phyloP scores from a whole-genome alignment of 148 eudicot species.

The Beta vulgaris region DNA sequence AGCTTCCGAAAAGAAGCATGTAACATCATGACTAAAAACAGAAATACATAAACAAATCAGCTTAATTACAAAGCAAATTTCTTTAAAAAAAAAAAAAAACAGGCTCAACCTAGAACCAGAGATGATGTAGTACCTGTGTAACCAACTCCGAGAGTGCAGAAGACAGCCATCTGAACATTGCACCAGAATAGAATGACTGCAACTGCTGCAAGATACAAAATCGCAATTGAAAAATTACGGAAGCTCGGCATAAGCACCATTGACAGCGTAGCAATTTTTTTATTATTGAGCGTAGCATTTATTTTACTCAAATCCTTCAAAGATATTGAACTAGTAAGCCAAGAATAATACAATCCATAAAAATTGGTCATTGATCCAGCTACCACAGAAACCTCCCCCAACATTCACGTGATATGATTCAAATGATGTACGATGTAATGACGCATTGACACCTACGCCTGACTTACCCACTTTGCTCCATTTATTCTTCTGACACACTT shows the following conservation, averaged over 20 bases:
- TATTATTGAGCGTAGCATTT: too few species aligned
- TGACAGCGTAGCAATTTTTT: too few species aligned
- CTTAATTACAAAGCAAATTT: not conserved
- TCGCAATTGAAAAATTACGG: not conserved
- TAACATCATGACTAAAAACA: slow-evolving; percentile 56
- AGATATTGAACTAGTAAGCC: not conserved
- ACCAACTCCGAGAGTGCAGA: slow-evolving; percentile 61
- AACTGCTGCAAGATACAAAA: slow-evolving; percentile 48
- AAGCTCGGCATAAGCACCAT: not conserved
- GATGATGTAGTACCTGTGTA: slow-evolving; percentile 55
- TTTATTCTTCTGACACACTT: not conserved
- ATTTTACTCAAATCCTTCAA: not conserved
- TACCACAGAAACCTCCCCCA: not conserved
- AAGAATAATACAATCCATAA: not conserved
- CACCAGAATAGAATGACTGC: slow-evolving; percentile 58
- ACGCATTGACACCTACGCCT: not conserved
- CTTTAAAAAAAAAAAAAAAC: not conserved
- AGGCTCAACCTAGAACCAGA: not conserved
- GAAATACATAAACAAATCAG: not conserved
- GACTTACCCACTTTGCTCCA: not conserved
- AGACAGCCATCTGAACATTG: slow-evolving; percentile 75
- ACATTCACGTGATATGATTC: not conserved
- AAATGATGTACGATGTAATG: not conserved
- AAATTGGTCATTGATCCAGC: not conserved
- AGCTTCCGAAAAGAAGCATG: slow-evolving; percentile 88